phyloP scores from a whole-genome alignment of 1,284 basidiomycete genomes.

The Inonotus obliquus region DNA sequence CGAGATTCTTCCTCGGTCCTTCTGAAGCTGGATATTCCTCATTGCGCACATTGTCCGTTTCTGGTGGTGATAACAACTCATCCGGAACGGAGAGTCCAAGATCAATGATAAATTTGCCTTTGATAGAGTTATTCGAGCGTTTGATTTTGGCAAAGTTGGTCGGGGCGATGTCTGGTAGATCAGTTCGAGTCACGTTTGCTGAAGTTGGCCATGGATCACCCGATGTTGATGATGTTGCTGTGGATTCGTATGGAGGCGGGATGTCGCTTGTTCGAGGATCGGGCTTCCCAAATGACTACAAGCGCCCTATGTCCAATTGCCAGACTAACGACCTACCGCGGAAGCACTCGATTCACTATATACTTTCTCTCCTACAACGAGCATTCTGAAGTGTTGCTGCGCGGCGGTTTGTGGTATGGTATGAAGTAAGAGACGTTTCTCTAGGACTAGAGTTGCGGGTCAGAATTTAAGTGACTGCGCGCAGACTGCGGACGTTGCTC shows the following conservation, averaged over 20 bases:
- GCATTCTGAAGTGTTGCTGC: too few relatives aligned
- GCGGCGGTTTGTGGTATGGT: too few relatives aligned
- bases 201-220: background rate
- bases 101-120: constrained; percentile 16
- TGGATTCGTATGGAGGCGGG: background rate
- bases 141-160: constrained; percentile 11
- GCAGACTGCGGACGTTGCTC: too few relatives aligned
- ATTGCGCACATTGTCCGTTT: background rate
- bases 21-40: background rate
- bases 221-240: background rate
- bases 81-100: constrained; percentile 8
- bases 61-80: constrained; percentile 3
- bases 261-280: background rate
- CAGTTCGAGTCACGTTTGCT: background rate
- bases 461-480: too few relatives aligned
- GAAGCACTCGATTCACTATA: too few relatives aligned
- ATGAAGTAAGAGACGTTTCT: too few relatives aligned
- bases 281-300: background rate
- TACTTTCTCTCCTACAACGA: too few relatives aligned
- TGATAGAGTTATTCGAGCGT: constrained; percentile 6
- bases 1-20: constrained; percentile 6
- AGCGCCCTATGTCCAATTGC: background rate
- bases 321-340: background rate
- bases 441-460: too few relatives aligned
- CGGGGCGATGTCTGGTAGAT: background rate